phyloP scores from a whole-genome alignment of 805 yeast species.

The Yarrowia sp. region DNA sequence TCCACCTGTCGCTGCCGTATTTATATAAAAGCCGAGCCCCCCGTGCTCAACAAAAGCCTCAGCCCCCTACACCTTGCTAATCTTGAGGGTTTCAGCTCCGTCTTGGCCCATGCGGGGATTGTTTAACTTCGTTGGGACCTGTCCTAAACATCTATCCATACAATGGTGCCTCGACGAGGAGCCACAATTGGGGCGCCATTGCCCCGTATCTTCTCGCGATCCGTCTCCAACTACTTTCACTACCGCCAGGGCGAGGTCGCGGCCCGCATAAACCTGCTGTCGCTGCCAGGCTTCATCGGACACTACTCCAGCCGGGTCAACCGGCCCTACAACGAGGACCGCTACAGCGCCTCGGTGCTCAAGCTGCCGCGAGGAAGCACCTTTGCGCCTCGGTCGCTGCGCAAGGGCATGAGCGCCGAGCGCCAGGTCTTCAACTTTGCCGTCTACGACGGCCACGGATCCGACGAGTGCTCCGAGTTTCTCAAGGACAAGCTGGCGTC shows the following conservation, averaged over 20 bases:
- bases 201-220: constrained; percentile 21
- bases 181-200: constrained; percentile 24
- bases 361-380: constrained; percentile 43
- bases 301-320: constrained; percentile 75
- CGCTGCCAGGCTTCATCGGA: constrained; percentile 74
- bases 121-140: constrained; percentile 22
- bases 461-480: constrained; percentile 66
- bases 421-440: constrained; percentile 62
- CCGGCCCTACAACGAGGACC: constrained; percentile 78
- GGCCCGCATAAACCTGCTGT: constrained; percentile 56
- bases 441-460: constrained; percentile 95
- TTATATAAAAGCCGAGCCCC: neutral
- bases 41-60: neutral
- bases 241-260: constrained; percentile 16
- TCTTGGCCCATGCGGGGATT: constrained; percentile 23
- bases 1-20: no score
- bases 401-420: constrained; percentile 28
- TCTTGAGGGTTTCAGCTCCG: constrained; percentile 3
- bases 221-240: constrained; percentile 23
- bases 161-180: constrained; percentile 25
- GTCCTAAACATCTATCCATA: constrained; percentile 18
- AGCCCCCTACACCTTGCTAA: neutral
- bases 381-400: constrained; percentile 32
- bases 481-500: constrained; percentile 53
- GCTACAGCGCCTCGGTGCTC: constrained; percentile 63